Evolutionary conservation across 2,329 filamentous ascomycete genomes (phyloP).

Genomic region (Monosporascus sp.): DNA sequence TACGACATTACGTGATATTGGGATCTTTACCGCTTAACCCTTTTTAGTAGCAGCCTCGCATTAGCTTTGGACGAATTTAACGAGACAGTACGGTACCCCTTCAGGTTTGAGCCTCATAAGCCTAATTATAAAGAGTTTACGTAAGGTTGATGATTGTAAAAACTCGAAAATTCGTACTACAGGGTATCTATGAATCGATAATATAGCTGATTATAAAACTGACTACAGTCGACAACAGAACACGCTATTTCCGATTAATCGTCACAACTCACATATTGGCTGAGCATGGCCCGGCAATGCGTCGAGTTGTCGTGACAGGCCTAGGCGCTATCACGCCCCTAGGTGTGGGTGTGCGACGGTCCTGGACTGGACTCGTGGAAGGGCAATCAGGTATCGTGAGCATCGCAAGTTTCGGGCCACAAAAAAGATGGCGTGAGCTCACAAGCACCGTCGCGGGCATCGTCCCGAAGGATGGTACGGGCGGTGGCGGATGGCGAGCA

Average conservation of each 20-base stretch:
- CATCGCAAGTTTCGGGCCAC: slow-evolving; percentile 54
- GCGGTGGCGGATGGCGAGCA: slow-evolving; percentile 41
- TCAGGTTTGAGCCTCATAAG: too few relatives aligned
- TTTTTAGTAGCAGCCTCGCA: too few relatives aligned
- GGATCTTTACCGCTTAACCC: too few relatives aligned
- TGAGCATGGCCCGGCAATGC: slow-evolving; percentile 43
- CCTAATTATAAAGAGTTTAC: too few relatives aligned
- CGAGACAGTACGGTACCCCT: too few relatives aligned
- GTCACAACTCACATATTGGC: background rate
- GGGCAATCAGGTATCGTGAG: slow-evolving; percentile 77
- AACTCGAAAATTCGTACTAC: too few relatives aligned
- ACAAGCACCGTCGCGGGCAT: slow-evolving; percentile 82
- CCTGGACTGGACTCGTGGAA: slow-evolving; percentile 76
- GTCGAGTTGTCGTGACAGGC: slow-evolving; percentile 78
- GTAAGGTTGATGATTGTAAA: too few relatives aligned
- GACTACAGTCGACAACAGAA: too few relatives aligned
- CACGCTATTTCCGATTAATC: background rate
- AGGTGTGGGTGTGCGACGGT: slow-evolving; percentile 69
- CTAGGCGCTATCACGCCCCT: slow-evolving; percentile 78
- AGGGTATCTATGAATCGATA: too few relatives aligned
- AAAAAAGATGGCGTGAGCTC: slow-evolving; percentile 58
- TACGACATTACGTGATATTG: too few relatives aligned
- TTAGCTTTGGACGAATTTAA: too few relatives aligned
- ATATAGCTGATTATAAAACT: too few relatives aligned
- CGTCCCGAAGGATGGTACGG: slow-evolving; percentile 55